Evolutionary conservation across 805 yeast species (phyloP).

Genomic region (Danielia oregonensis): DNA sequence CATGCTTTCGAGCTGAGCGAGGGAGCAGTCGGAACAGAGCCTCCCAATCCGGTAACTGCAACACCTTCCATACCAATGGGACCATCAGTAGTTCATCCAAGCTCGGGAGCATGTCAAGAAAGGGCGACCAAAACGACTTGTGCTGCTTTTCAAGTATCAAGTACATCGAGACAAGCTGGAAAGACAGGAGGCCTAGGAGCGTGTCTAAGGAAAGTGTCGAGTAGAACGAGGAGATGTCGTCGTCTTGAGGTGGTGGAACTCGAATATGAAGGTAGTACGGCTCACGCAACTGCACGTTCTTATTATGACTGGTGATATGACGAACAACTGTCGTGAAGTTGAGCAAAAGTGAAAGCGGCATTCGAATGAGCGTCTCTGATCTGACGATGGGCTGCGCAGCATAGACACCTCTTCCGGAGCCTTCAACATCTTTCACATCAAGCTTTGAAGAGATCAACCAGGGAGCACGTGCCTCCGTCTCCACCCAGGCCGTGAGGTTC

Average conservation of each 20-base stretch:
- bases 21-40: conserved; percentile 43
- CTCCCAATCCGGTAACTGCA: conserved; percentile 21
- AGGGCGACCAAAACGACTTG: conserved; percentile 65
- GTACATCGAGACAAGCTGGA: conserved; percentile 56
- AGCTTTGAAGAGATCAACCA: conserved; percentile 38
- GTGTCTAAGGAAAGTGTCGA: conserved; percentile 23
- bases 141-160: conserved; percentile 43
- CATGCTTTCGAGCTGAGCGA: conserved; percentile 33
- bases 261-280: conserved; percentile 17
- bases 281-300: conserved; percentile 24
- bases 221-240: conserved; percentile 30
- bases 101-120: conserved; percentile 61
- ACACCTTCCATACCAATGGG: conserved; percentile 62
- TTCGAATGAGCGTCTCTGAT: conserved; percentile 47
- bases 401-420: conserved; percentile 63
- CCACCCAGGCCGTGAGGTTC: conserved; percentile 27
- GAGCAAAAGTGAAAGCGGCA: conserved; percentile 56
- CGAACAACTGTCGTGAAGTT: conserved; percentile 51
- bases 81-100: conserved; percentile 47
- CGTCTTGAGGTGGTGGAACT: conserved; percentile 23
- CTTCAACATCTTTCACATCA: conserved; percentile 35
- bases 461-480: too few species aligned
- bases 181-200: conserved; percentile 48
- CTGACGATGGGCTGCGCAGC: conserved; percentile 34
- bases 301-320: conserved; percentile 42